Percentiles rank a stretch among this genome's conserved stretches.
Conservation (phyloP, 306 rosid species). For the Castanopsis chinensis region DNA sequence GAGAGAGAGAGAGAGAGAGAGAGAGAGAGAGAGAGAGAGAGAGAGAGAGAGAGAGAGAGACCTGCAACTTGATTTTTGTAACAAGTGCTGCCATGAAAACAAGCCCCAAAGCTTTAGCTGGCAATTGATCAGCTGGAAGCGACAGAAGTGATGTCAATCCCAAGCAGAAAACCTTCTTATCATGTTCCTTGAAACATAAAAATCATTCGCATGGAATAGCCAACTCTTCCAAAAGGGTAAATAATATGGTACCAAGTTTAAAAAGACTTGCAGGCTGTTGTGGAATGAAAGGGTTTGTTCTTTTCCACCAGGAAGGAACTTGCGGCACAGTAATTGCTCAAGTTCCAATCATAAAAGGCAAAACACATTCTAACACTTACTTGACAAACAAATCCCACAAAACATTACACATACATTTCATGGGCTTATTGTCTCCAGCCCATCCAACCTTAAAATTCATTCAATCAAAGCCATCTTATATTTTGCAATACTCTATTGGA, state of each 20-base stretch:
- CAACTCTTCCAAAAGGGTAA: constrained; percentile 4
- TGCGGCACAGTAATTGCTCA: too few relatives aligned
- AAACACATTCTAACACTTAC: too few relatives aligned
- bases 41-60: constrained; percentile 16
- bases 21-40: too few relatives aligned
- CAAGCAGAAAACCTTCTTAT: constrained; percentile 89
- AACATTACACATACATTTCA: too few relatives aligned
- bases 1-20: too few relatives aligned
- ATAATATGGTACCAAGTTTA: not conserved
- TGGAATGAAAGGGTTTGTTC: not conserved
- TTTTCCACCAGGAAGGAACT: too few relatives aligned
- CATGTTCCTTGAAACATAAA: constrained; percentile 67
- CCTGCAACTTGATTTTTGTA: constrained; percentile 96
- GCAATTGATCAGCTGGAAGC: constrained; percentile 75
- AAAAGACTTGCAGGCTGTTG: not conserved
- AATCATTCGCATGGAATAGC: constrained; percentile 1
- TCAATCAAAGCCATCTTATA: too few relatives aligned
- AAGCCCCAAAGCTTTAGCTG: constrained; percentile 76
- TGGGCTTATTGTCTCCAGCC: too few relatives aligned
- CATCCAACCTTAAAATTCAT: too few relatives aligned
- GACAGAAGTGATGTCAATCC: constrained; percentile 78
- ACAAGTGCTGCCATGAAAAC: constrained; percentile 87
- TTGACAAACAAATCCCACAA: too few relatives aligned
- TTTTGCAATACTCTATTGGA: too few relatives aligned
- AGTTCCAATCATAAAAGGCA: too few relatives aligned